Base-by-base conservation (phyloP, 495 filamentous ascomycete species). In the Evernia prunastri region DNA sequence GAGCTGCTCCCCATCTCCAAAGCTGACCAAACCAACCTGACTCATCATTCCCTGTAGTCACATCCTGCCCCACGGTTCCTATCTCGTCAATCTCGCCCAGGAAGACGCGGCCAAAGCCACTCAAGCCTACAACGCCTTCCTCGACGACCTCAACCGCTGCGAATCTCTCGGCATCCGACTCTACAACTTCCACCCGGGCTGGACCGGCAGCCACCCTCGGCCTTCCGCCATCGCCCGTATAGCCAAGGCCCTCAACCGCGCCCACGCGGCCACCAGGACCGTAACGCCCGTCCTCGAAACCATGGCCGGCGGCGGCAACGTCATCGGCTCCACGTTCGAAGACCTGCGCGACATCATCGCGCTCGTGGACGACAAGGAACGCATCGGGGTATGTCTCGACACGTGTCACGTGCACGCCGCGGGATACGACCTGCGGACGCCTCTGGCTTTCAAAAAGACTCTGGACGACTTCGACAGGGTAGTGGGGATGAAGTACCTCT, bases 101-200 rank as follows among this genome's bases (percentile, higher is more conserved):
- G 77, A 82, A 20, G 91, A 96, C 68, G 73, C 82, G 36, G 81
- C 79, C 25, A 96, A 94, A 70, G 87, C 91, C 25, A 82, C 85
- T n/a, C 90, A 97, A 74, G 92, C 90, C 15, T 97, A 96, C 71
- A 79, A 80, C 53, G 82, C 85, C 54, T 98, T 98, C 75, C 64
- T 96, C 29, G 92, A 98, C 67, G 94, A 98, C 72, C 80, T 98
- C 1, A 75, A 84, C 53, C 87, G 94, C 31, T 97, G 94, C 73
- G 92, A 96, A 70, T 80, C 80, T n/a, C 85, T 98, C 0, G 89
- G 89, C 0, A 96, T 98, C 71, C 82, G 75, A 64, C 80, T 97
- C 20, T 98, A 97, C 79, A 98, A 98, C 74, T 97, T 98, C 79
- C 94, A 98, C 73, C 94, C 94, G 1, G 94, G 94, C 58, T 91